A percentile compares a stretch with the other conserved stretches of the same genome.
Conservation (phyloP, 352 stramenopile species). For the Plasmopara viticola region DNA sequence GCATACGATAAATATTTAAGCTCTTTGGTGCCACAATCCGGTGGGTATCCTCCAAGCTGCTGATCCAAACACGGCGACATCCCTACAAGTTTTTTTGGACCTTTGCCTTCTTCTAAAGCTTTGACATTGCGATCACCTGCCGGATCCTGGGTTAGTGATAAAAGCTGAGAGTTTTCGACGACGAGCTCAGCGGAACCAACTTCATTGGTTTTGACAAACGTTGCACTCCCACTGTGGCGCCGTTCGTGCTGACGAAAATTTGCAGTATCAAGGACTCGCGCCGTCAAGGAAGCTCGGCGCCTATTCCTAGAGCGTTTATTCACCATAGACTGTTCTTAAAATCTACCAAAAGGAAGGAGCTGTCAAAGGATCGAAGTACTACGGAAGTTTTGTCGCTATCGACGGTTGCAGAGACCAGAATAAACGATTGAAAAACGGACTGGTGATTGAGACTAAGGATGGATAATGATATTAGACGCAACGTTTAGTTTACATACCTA, state of each 20-base stretch:
- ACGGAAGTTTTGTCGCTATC: slow-evolving; percentile 13
- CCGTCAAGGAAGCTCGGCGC: slow-evolving; percentile 10
- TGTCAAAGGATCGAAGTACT: slow-evolving; percentile 1
- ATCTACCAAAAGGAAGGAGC: not conserved
- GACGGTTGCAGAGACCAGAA: slow-evolving; percentile 1
- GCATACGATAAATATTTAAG: slow-evolving; percentile 78
- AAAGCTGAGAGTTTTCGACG: slow-evolving; percentile 12
- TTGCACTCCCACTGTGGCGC: slow-evolving; percentile 12
- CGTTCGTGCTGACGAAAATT: slow-evolving; percentile 2
- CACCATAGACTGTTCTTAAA: slow-evolving; percentile 16
- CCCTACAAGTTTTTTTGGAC: slow-evolving; percentile 10
- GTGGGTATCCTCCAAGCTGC: slow-evolving; percentile 62
- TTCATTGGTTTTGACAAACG: slow-evolving; percentile 18
- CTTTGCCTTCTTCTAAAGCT: slow-evolving; percentile 19
- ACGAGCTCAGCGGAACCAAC: slow-evolving; percentile 18
- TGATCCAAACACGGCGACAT: slow-evolving; percentile 45
- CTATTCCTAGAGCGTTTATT: slow-evolving; percentile 24
- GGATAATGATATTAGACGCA: not conserved
- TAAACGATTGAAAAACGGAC: slow-evolving; percentile 18
- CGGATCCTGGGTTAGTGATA: slow-evolving; percentile 1
- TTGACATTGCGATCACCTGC: slow-evolving; percentile 9
- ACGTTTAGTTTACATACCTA: too few relatives aligned
- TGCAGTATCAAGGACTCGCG: slow-evolving; percentile 1
- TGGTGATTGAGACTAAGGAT: not conserved
- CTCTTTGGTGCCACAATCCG: slow-evolving; percentile 65